These are phyloP conservation scores for Triticum urartu DNA, from an alignment of 176 grass and related monocot species.

Conservation along the genomic window DNA sequence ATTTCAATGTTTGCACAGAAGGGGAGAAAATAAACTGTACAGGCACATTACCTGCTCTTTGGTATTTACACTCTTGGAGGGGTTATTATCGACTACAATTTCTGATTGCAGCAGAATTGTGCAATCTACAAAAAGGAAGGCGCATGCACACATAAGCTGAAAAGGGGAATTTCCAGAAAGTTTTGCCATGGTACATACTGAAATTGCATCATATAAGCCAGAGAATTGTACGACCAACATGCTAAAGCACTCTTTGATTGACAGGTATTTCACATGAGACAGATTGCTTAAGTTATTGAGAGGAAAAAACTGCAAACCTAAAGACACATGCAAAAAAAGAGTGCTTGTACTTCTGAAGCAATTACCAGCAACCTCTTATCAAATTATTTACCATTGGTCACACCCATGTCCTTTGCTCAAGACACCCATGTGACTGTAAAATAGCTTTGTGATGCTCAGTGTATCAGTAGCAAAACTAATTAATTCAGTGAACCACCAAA, in stretches of 20 bases:
- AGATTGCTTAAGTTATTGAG: not conserved
- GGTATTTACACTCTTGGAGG: conserved; percentile 35
- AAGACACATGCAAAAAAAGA: not conserved
- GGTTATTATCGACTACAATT: conserved; percentile 50
- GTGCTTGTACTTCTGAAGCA: not conserved
- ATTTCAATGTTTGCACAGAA: not conserved
- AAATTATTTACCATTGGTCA: not conserved
- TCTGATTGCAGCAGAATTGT: conserved; percentile 29
- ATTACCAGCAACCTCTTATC: not conserved
- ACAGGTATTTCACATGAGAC: not conserved
- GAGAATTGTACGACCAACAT: not conserved
- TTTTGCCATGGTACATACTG: not conserved
- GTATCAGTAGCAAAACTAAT: not conserved
- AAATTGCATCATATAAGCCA: not conserved
- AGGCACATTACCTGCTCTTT: conserved; percentile 47
- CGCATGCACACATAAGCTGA: not conserved
- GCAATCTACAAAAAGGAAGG: conserved; percentile 35
- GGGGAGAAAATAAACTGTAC: not conserved
- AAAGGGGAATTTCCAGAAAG: not conserved
- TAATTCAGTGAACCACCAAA: not conserved
- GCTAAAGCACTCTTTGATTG: not conserved
- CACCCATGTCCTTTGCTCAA: not conserved
- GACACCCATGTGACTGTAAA: not conserved
- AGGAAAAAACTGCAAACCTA: not conserved
- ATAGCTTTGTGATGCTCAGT: not conserved